Conservation (phyloP, 2,329 filamentous ascomycete genomes). For the Colletotrichum musicola region DNA sequence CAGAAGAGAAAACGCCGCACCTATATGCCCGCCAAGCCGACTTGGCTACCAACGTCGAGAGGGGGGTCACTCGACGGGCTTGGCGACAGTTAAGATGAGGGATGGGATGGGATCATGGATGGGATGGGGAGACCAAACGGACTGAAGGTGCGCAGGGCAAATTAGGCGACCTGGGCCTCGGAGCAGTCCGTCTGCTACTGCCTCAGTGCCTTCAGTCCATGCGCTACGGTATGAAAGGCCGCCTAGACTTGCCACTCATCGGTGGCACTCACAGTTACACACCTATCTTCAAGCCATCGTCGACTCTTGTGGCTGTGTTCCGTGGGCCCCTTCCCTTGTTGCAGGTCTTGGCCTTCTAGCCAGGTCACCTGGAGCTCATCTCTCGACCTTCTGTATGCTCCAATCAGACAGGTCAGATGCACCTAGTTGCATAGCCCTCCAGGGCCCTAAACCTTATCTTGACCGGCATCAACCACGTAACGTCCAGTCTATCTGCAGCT, state of each 20-base stretch:
- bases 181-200: neutral
- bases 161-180: neutral
- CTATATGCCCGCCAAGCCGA: slow-evolving; percentile 21
- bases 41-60: neutral
- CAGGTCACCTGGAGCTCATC: slow-evolving; percentile 16
- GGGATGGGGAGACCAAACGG: neutral
- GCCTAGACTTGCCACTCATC: neutral
- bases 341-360: slow-evolving; percentile 11
- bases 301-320: slow-evolving; percentile 15
- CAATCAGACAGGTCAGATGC: neutral
- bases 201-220: neutral
- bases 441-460: slow-evolving; percentile 27
- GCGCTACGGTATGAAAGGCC: too few species aligned
- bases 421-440: slow-evolving; percentile 11
- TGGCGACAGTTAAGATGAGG: slow-evolving; percentile 17
- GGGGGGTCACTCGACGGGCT: neutral
- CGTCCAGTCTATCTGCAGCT: slow-evolving; percentile 7
- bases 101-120: too few species aligned
- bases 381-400: slow-evolving; percentile 17
- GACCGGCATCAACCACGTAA: slow-evolving; percentile 33
- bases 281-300: neutral
- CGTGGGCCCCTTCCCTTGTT: neutral
- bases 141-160: neutral
- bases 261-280: neutral
- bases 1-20: slow-evolving; percentile 11